phyloP scores from a whole-genome alignment of 306 rosid genomes.

The Chamaecrista fasciculata region DNA sequence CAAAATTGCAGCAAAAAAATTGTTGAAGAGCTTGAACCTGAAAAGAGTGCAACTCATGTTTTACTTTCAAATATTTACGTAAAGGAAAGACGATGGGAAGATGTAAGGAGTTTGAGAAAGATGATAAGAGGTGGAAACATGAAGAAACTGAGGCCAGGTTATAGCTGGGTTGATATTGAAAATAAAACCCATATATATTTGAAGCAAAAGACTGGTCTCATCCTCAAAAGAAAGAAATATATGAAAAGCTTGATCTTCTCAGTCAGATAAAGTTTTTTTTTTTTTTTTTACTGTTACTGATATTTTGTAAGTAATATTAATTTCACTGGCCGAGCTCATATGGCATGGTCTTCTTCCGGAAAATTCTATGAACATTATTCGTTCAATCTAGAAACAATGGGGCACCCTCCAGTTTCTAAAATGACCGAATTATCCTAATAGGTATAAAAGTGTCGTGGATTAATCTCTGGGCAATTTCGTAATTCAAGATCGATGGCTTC shows the following conservation, averaged over 20 bases:
- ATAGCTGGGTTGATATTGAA: constrained; percentile 60
- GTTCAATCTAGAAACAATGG: no score
- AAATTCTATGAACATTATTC: not conserved
- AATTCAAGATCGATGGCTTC: constrained; percentile 38
- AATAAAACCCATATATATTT: constrained; percentile 50
- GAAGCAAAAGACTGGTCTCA: constrained; percentile 56
- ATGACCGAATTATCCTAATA: constrained; percentile 3
- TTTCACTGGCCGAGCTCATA: no score
- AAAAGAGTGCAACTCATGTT: constrained; percentile 50
- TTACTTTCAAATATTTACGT: constrained; percentile 55
- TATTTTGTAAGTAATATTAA: no score
- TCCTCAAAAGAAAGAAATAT: constrained; percentile 47
- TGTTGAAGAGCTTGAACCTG: constrained; percentile 54
- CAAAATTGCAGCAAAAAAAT: constrained; percentile 47
- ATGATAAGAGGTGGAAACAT: constrained; percentile 42
- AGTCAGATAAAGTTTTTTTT: constrained; percentile 44
- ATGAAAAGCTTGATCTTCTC: constrained; percentile 46
- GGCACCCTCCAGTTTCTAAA: not conserved
- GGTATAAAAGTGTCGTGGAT: not conserved
- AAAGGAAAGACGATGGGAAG: constrained; percentile 52
- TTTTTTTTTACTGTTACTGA: no score
- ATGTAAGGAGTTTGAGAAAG: constrained; percentile 47
- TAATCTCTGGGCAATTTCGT: not conserved
- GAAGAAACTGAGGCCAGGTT: constrained; percentile 55
- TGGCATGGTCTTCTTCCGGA: constrained; percentile 1